Percentiles rank a stretch among this genome's conserved stretches.
phyloP scores from a whole-genome alignment of 2,329 filamentous ascomycete species.

The Fusarium chuoi region DNA sequence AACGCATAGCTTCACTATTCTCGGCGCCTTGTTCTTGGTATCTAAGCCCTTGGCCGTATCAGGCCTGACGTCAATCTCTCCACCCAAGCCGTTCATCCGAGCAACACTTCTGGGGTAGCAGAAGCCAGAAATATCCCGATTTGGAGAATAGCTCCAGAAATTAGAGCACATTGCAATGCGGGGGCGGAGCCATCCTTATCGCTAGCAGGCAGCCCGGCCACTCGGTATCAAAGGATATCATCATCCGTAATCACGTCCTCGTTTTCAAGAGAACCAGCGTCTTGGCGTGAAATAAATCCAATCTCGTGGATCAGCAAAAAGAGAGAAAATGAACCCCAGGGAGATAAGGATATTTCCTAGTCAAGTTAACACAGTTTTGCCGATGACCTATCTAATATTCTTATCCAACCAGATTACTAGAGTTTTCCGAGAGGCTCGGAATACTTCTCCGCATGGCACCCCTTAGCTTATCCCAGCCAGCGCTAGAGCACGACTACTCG shows the following conservation, averaged over 20 bases:
- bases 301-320: neutral
- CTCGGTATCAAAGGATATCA: neutral
- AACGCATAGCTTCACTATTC: neutral
- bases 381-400: neutral
- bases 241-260: neutral
- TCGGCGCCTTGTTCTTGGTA: fast-evolving
- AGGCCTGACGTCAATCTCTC: neutral
- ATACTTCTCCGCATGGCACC: neutral
- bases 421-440: neutral
- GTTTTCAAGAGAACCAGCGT: neutral
- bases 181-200: neutral
- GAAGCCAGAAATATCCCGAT: neutral
- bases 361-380: neutral
- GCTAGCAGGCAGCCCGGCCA: neutral
- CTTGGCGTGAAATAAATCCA: neutral
- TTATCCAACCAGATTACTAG: neutral
- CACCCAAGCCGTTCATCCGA: neutral
- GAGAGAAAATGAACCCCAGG: neutral
- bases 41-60: neutral
- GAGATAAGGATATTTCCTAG: neutral
- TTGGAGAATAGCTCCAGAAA: neutral
- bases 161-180: neutral
- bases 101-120: fast-evolving
- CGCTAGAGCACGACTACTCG: neutral
- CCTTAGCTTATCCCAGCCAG: neutral